Evolutionary conservation across 176 grass and related monocot species (phyloP).

Genomic region (Eragrostis nindensis): DNA sequence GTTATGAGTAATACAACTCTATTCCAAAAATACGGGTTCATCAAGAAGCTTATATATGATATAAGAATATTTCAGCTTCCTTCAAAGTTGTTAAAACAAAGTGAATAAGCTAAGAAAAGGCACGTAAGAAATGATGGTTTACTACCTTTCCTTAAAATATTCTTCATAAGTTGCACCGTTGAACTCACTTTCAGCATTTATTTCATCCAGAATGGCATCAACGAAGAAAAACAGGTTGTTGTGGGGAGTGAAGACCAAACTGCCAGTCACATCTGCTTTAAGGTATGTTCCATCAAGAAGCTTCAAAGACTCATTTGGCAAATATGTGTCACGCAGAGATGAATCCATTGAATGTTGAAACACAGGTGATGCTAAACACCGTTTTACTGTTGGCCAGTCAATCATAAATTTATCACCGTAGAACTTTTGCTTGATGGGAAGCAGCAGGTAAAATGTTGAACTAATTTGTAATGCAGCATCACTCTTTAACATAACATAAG

Average conservation of each 20-base stretch:
- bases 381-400: constrained; percentile 76
- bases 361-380: constrained; percentile 78
- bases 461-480: constrained; percentile 35
- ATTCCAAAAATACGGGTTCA: not conserved
- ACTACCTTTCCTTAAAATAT: constrained; percentile 71
- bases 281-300: constrained; percentile 60
- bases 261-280: constrained; percentile 77
- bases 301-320: constrained; percentile 61
- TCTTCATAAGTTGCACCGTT: constrained; percentile 58
- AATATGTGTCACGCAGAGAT: constrained; percentile 38
- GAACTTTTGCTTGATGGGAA: constrained; percentile 72
- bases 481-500: constrained; percentile 63
- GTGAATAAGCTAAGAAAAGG: constrained; percentile 10
- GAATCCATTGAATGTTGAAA: constrained; percentile 53
- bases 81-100: constrained; percentile 9
- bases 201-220: constrained; percentile 58
- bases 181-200: constrained; percentile 59
- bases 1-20: not conserved
- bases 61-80: not conserved
- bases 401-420: constrained; percentile 59
- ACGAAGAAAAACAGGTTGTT: constrained; percentile 74
- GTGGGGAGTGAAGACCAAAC: constrained; percentile 85
- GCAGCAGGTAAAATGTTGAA: constrained; percentile 83
- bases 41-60: no score
- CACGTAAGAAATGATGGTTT: constrained; percentile 17